These are phyloP conservation scores for Entelexis paramagnoliae DNA, from an alignment of 1,139 yeast species.

Conservation along the genomic window DNA sequence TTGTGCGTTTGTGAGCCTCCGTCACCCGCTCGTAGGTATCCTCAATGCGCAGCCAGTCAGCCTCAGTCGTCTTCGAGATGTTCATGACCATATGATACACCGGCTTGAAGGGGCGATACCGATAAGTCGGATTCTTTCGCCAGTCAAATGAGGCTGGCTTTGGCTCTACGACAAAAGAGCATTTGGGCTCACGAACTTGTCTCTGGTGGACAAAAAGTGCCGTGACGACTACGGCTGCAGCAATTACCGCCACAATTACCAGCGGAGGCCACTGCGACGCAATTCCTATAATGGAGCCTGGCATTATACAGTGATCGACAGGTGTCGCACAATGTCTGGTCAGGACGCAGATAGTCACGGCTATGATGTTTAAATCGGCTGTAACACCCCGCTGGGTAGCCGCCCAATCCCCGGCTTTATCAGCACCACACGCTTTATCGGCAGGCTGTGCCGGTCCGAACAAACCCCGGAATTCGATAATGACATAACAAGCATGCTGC, in stretches of 20 bases:
- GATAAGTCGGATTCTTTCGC: conserved; percentile 39
- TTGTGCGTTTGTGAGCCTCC: conserved; percentile 37
- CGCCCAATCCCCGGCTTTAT: neutral
- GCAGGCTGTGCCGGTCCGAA: neutral
- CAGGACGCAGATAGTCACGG: too few species aligned
- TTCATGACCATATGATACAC: conserved; percentile 64
- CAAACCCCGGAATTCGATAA: neutral
- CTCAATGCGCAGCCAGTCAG: conserved; percentile 62
- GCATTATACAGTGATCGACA: neutral
- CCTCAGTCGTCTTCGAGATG: conserved; percentile 42
- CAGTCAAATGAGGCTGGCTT: conserved; percentile 30
- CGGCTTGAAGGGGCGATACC: conserved; percentile 52
- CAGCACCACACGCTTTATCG: neutral
- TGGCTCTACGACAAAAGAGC: conserved; percentile 10
- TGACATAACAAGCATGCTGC: neutral
- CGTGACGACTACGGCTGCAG: neutral
- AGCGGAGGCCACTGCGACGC: neutral
- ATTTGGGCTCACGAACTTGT: neutral
- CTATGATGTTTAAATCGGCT: neutral
- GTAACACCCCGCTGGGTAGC: neutral
- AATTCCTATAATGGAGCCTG: neutral
- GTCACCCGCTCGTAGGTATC: conserved; percentile 45
- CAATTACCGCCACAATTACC: neutral
- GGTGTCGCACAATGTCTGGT: too few species aligned
- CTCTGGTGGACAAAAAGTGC: neutral